phyloP scores from a whole-genome alignment of 2,329 filamentous ascomycete species.

The Didymella keratinophila region DNA sequence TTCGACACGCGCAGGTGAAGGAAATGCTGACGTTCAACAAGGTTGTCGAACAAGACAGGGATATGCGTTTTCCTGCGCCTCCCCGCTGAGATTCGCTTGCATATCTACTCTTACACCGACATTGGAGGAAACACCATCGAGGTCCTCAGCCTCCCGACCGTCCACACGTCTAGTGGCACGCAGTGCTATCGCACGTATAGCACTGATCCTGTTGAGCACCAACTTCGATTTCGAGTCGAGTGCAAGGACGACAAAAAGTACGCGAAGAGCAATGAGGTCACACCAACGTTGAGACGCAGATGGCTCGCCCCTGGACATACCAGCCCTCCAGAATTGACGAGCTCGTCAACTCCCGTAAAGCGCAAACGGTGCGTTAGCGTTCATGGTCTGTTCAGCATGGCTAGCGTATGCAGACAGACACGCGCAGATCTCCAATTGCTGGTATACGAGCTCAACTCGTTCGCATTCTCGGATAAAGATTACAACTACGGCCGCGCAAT shows the following conservation, averaged over 20 bases:
- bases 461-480: conserved; percentile 3
- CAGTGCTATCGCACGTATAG: neutral
- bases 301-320: neutral
- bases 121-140: neutral
- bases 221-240: neutral
- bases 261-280: neutral
- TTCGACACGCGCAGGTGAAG: neutral
- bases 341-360: neutral
- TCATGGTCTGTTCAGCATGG: conserved; percentile 4
- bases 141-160: neutral
- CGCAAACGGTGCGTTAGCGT: conserved; percentile 9
- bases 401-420: conserved; percentile 5
- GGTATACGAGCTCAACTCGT: conserved; percentile 7
- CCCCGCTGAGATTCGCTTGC: neutral
- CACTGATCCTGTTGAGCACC: neutral
- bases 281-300: neutral
- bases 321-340: neutral
- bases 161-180: neutral
- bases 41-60: neutral
- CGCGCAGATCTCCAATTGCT: neutral
- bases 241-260: neutral
- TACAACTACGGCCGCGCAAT: conserved; percentile 2
- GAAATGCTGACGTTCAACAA: neutral
- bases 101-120: neutral
- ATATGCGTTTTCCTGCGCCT: neutral